Evolutionary conservation across 805 yeast genomes (phyloP).

Genomic region (Wickerhamomyces silvicola): DNA sequence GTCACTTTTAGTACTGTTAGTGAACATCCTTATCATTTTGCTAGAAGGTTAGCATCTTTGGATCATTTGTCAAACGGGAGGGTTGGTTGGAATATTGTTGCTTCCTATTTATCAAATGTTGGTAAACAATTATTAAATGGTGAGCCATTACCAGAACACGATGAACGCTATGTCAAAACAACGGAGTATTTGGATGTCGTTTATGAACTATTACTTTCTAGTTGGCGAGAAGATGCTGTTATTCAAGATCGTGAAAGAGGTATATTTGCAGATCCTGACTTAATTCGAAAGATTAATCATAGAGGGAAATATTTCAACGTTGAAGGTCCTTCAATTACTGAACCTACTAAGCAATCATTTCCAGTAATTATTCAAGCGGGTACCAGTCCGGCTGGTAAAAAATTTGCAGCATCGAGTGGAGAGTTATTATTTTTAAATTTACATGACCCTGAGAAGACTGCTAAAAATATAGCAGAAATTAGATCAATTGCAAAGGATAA

Average conservation of each 20-base stretch:
- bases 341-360: too few species aligned
- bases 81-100: constrained; percentile 39
- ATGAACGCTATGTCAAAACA: constrained; percentile 33
- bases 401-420: constrained; percentile 36
- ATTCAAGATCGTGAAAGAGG: constrained; percentile 21
- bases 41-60: constrained; percentile 34
- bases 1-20: constrained; percentile 35
- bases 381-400: constrained; percentile 30
- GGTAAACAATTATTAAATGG: constrained; percentile 31
- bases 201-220: constrained; percentile 30
- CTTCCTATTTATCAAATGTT: constrained; percentile 35
- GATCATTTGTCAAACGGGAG: constrained; percentile 36
- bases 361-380: constrained; percentile 40
- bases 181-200: constrained; percentile 34
- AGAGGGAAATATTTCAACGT: constrained; percentile 32
- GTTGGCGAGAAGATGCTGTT: constrained; percentile 34
- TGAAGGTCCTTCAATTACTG: constrained; percentile 33
- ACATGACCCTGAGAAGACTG: constrained; percentile 28
- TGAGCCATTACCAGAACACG: constrained; percentile 22
- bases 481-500: constrained; percentile 25
- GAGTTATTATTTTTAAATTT: constrained; percentile 32
- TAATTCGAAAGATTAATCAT: constrained; percentile 30
- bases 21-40: constrained; percentile 35
- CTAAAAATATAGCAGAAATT: constrained; percentile 24
- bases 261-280: constrained; percentile 26